These are phyloP conservation scores for Penicillium paxilli DNA, from an alignment of 495 filamentous ascomycete species.

Conservation along the genomic window DNA sequence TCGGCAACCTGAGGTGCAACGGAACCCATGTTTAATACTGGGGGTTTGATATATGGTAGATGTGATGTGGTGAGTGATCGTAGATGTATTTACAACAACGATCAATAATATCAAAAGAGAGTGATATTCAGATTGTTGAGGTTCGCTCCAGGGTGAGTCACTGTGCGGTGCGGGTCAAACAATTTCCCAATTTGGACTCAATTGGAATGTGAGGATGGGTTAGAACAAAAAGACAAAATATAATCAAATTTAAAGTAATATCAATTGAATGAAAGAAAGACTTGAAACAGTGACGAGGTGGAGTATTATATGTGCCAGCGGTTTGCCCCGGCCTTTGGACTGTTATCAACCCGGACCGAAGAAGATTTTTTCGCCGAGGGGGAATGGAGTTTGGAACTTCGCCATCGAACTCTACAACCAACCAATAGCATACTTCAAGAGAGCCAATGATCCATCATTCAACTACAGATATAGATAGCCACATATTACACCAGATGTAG, in stretches of 20 bases:
- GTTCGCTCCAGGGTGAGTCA: slow-evolving; percentile 8
- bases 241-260: background rate
- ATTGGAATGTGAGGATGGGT: background rate
- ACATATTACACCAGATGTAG: background rate
- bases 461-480: background rate
- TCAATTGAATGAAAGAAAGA: background rate
- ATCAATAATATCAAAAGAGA: background rate
- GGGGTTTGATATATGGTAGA: background rate
- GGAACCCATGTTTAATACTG: slow-evolving; percentile 35
- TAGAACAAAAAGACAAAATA: background rate
- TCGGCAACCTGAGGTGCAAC: slow-evolving; percentile 34
- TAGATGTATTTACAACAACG: background rate
- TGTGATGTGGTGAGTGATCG: background rate
- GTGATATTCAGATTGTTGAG: background rate
- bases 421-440: background rate
- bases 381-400: slow-evolving; percentile 4
- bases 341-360: slow-evolving; percentile 5
- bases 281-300: background rate
- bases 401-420: slow-evolving; percentile 6
- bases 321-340: slow-evolving; percentile 20
- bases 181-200: background rate
- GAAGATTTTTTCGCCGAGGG: slow-evolving; percentile 12
- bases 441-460: background rate
- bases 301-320: slow-evolving; percentile 10
- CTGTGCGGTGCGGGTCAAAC: background rate